Evolutionary conservation across 495 filamentous ascomycete species (phyloP).

Genomic region (Daldinia caldariorum): DNA sequence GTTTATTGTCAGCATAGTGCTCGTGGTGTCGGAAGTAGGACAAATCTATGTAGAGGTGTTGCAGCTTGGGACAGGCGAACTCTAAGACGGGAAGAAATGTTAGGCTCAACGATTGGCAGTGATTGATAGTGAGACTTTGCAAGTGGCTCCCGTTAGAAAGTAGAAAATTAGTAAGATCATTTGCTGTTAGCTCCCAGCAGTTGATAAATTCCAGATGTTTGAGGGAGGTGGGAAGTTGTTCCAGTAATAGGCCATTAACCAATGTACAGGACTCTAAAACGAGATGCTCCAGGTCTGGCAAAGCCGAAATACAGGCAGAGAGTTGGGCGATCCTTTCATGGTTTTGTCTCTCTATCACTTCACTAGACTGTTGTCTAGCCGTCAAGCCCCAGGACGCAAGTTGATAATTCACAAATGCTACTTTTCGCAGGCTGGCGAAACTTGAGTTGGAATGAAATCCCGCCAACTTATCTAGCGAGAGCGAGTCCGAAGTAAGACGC

Average conservation of each 20-base stretch:
- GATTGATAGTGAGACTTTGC: conserved; percentile 70
- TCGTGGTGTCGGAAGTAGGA: conserved; percentile 68
- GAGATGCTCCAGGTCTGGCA: conserved; percentile 70
- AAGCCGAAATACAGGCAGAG: conserved; percentile 63
- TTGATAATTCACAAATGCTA: conserved; percentile 73
- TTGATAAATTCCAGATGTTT: conserved; percentile 75
- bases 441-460: conserved; percentile 66
- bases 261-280: conserved; percentile 73
- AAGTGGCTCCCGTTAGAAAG: conserved; percentile 68
- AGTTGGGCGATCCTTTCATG: conserved; percentile 58
- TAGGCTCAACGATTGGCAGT: conserved; percentile 80
- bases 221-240: conserved; percentile 69
- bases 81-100: conserved; percentile 71
- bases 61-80: conserved; percentile 71
- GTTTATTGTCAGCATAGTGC: conserved; percentile 69
- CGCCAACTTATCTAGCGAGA: conserved; percentile 55
- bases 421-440: conserved; percentile 67
- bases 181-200: conserved; percentile 72
- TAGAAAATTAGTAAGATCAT: conserved; percentile 68
- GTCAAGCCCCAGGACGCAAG: conserved; percentile 53
- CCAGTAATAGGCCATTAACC: conserved; percentile 67
- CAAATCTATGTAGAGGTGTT: conserved; percentile 75
- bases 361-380: conserved; percentile 30
- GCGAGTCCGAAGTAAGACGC: conserved; percentile 64
- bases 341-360: conserved; percentile 48